Evolutionary conservation across 768 basidiomycete species (phyloP), one percentile per base, ranked within the genome.

Genomic region (Daedaleopsis nitida): DNA sequence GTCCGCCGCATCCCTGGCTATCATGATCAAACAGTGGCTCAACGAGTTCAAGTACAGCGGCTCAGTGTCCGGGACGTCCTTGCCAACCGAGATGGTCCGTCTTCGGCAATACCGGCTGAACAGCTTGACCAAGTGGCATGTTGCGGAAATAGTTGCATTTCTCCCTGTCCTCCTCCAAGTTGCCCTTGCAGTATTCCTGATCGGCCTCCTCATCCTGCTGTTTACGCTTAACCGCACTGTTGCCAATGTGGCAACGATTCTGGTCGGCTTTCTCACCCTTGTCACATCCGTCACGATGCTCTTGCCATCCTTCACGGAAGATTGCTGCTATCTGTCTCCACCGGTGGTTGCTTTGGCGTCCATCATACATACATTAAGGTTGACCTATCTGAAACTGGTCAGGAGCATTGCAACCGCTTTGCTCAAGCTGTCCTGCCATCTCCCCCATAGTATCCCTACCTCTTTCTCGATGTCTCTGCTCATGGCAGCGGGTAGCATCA

Each of bases 21-120:
- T 69, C 35, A 56, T 71, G 24, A 67, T 69, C n/a, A 73, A 71
- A 54, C 70, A 72, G 45, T 71, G 69, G 72, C 38, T 71, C 0
- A 60, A 62, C 37, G 64, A 67, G 12, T 67, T 69, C 42, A 58
- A 67, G 12, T 67, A 69, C 42, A 58, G 55, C 43, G 47, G 63
- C 23, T 58, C 58, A 13, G 53, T 64, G n/a, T 64, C 67, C 14
- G 65, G 66, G 0, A 64, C 65, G 17, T 54, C 70, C 1, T n/a
- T n/a, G n/a, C n/a, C n/a, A n/a, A 61, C 66, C 9, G 65, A 66
- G 34, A 61, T 64, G 35, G 66, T 63, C 6, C 66, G 63, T 1
- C 47, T 64, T 17, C 68, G 70, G 3, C 72, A 72, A 16, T 65
- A 67, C 19, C 67, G 72, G 13, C 50, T 64, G 24, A 58, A 67